Conservation (phyloP, 1,284 basidiomycete genomes). For the Calocybe gambosa region DNA sequence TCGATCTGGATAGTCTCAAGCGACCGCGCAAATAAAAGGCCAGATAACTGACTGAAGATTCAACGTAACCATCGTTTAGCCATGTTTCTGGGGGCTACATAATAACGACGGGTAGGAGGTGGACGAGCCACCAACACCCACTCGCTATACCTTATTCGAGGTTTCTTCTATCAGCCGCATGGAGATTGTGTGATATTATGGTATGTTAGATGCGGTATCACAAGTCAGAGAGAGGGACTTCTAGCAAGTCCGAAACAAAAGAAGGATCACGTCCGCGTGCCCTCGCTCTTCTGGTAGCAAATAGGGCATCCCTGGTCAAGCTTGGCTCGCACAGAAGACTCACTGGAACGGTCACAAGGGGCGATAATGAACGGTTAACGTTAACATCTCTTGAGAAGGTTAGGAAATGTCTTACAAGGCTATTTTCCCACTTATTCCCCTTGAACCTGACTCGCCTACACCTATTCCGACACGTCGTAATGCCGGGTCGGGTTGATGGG, state of each 20-base stretch:
- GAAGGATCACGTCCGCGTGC: constrained; percentile 34
- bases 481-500: constrained; percentile 42
- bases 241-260: not conserved
- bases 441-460: constrained; percentile 25
- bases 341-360: constrained; percentile 31
- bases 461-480: constrained; percentile 37
- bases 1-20: too few species aligned
- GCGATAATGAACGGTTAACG: not conserved
- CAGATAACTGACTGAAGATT: too few species aligned
- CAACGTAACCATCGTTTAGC: too few species aligned
- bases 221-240: too few species aligned
- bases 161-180: too few species aligned
- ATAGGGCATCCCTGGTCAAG: constrained; percentile 70
- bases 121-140: too few species aligned
- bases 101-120: too few species aligned
- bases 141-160: too few species aligned
- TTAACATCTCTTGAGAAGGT: not conserved
- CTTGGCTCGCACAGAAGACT: constrained; percentile 63
- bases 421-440: constrained; percentile 60
- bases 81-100: too few species aligned
- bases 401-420: constrained; percentile 54
- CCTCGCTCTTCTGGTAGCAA: constrained; percentile 57
- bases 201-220: too few species aligned
- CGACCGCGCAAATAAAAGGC: too few species aligned
- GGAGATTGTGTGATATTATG: too few species aligned